Percentiles rank a stretch among this genome's conserved stretches.
Evolutionary conservation across 2,329 filamentous ascomycete genomes (phyloP).

Genomic region (Cladosporium sp.): DNA sequence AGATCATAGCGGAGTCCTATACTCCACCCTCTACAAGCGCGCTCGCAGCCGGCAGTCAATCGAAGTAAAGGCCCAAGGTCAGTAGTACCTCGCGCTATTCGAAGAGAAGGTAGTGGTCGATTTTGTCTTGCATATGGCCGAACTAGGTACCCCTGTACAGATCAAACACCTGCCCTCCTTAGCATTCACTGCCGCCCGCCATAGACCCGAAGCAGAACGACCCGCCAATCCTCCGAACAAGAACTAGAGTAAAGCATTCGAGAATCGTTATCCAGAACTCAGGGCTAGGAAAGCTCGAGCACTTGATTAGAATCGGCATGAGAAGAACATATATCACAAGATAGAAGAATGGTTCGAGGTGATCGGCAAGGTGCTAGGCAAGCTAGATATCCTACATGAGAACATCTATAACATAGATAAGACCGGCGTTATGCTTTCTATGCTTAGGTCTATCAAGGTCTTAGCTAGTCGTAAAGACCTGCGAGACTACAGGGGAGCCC

Average conservation of each 20-base stretch:
- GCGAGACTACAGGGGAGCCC: constrained; percentile 28
- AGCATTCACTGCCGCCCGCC: not conserved
- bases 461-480: constrained; percentile 33
- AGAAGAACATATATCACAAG: constrained; percentile 13
- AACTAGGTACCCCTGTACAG: not conserved
- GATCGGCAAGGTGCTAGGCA: constrained; percentile 30
- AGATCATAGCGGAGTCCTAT: constrained; percentile 20
- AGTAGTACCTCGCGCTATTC: constrained; percentile 22
- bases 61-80: constrained; percentile 1
- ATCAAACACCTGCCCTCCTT: not conserved
- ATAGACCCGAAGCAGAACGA: not conserved
- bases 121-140: not conserved
- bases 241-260: no score
- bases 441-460: constrained; percentile 34
- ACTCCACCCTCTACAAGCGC: constrained; percentile 25
- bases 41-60: constrained; percentile 16
- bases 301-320: constrained; percentile 31
- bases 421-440: constrained; percentile 37
- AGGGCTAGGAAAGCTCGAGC: no score
- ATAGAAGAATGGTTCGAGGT: constrained; percentile 35
- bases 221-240: constrained; percentile 10
- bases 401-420: constrained; percentile 42
- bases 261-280: no score
- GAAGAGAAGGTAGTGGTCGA: constrained; percentile 18
- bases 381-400: constrained; percentile 29